These are phyloP conservation scores for Lentinula lateritia DNA, from an alignment of 768 basidiomycete genomes.

Conservation along the genomic window DNA sequence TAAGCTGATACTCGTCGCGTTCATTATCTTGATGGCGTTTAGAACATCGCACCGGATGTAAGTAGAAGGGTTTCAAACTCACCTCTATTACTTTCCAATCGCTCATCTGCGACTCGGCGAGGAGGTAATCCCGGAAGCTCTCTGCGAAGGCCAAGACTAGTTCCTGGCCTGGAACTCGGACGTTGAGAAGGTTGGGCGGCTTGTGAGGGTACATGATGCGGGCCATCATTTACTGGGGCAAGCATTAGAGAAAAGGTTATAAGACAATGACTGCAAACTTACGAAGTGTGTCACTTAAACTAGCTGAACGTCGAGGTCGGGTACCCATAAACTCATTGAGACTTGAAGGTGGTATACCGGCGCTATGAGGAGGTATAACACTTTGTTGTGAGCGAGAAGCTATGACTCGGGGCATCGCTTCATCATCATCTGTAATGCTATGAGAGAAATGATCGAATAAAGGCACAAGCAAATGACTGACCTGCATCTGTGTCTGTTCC, in stretches of 20 bases:
- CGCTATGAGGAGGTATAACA: neutral
- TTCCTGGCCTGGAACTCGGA: slow-evolving; percentile 31
- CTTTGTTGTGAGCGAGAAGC: neutral
- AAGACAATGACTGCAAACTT: neutral
- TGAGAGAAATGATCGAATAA: neutral
- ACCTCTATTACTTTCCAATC: slow-evolving; percentile 10
- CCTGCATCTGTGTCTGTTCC: neutral
- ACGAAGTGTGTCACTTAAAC: slow-evolving; percentile 58
- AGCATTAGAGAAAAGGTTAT: slow-evolving; percentile 16
- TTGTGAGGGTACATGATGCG: slow-evolving; percentile 10
- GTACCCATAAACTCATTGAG: slow-evolving; percentile 36
- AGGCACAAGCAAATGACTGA: neutral
- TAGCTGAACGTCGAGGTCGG: slow-evolving; percentile 72
- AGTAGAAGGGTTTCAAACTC: neutral
- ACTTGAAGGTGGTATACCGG: slow-evolving; percentile 4
- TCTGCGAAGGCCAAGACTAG: slow-evolving; percentile 34
- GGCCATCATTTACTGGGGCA: slow-evolving; percentile 19
- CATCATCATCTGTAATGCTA: neutral
- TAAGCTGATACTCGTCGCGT: slow-evolving; percentile 17
- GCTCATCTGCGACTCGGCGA: slow-evolving; percentile 32
- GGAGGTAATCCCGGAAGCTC: slow-evolving; percentile 14
- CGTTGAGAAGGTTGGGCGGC: slow-evolving; percentile 15
- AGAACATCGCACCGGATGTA: neutral
- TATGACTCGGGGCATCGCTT: slow-evolving; percentile 1
- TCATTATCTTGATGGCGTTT: slow-evolving; percentile 9